Conservation (phyloP, 805 yeast genomes). For the Isabelozyma rhagii region DNA sequence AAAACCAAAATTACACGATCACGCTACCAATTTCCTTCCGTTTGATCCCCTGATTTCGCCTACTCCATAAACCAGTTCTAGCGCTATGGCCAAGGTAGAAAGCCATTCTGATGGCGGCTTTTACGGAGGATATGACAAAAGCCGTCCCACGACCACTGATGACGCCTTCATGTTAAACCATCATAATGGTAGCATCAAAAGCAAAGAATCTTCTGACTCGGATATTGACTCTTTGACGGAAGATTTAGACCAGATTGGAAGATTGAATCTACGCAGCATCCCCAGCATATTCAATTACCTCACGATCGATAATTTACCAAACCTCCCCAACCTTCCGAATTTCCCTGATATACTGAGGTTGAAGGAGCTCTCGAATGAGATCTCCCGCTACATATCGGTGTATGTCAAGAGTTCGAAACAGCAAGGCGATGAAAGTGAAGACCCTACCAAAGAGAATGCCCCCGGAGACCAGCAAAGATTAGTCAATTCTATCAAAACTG, state of each 20-base stretch:
- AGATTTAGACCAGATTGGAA: slow-evolving; percentile 53
- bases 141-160: background rate
- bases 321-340: slow-evolving; percentile 19
- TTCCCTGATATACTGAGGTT: slow-evolving; percentile 11
- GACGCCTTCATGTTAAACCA: background rate
- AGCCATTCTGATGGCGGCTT: background rate
- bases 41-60: background rate
- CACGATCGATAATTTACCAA: slow-evolving; percentile 16
- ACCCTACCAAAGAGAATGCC: slow-evolving; percentile 5
- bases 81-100: background rate
- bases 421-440: slow-evolving; percentile 7
- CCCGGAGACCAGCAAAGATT: slow-evolving; percentile 14
- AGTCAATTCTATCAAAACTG: slow-evolving; percentile 34
- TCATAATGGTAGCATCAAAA: background rate
- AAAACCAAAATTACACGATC: background rate
- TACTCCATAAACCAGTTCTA: background rate
- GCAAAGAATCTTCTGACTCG: slow-evolving; percentile 14
- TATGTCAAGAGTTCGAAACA: slow-evolving; percentile 14
- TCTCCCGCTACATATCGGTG: slow-evolving; percentile 25
- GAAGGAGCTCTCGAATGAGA: slow-evolving; percentile 25
- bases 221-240: slow-evolving; percentile 39
- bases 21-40: background rate
- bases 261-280: slow-evolving; percentile 31
- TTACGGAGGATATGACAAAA: background rate
- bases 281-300: slow-evolving; percentile 20